Base-by-base conservation (phyloP, 1,139 yeast genomes). In the Taphrina confusa region DNA sequence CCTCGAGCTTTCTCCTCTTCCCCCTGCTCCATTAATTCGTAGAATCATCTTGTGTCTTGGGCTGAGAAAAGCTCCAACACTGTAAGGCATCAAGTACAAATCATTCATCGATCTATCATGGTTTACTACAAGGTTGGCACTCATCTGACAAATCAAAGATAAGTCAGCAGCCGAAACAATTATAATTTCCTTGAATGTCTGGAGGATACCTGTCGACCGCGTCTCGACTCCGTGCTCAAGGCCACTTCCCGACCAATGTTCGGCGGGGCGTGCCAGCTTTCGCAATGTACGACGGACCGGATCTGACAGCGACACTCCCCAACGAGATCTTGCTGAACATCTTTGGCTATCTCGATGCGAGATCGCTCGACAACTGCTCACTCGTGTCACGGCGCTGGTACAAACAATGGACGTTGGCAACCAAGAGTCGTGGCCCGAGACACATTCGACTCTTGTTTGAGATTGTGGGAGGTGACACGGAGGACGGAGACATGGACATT, bases 361-460 rank as follows among this genome's bases (percentile, higher is more conserved):
- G 34, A 4, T 47, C 52, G 18, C 28, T 47, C 39, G 52, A 34
- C 20, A 20, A 33, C 18, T 47, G 52, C 18, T 22, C 4, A 12
- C 39, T 47, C 25, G 52, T 47, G n/a, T 47, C 52, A 11, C 52
- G 42, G 25, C 39, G 42, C n/a, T 47, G 52, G 52, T 20, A 33
- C 18, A 8, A 20, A 3, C 40, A 31, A 9, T 20, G 37, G n/a
- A 11, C 18, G 1, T 4, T 8, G n/a, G 28, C 28, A 12, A 31
- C 14, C 18, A 8, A 16, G 20, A 22, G n/a, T 11, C 31, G 40
- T 11, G 52, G 52, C 3, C 52, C 40, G 4, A 27, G 40, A 12
- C 52, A 47, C 31, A 33, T 47, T 18, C 31, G 40, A 6, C 52
- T 47, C 52, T 12, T 33, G 28, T 33, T 47, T 33, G 40, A 47